Evolutionary conservation across 2,329 filamentous ascomycete genomes (phyloP), one percentile per base, ranked within the genome.

Genomic region (Phialocephala subalpina): DNA sequence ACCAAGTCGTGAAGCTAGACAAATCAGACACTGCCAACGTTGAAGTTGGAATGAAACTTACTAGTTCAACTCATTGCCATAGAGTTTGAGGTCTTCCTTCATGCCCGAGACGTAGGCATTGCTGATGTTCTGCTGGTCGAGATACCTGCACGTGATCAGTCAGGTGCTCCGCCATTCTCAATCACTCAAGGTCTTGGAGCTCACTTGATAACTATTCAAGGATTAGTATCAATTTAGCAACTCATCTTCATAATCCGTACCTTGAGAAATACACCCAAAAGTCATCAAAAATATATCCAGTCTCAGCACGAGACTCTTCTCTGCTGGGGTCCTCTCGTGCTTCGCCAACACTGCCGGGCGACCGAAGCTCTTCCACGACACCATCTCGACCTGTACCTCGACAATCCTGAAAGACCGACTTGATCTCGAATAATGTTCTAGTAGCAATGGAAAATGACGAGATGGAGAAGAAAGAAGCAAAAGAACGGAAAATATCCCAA

Each of bases 61-160:
- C 67, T 79, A 79, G 62, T 80, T 87, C 40, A 87, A 78, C 65
- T 89, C 78, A 68, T 89, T 87, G 1, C 80, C 80, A 58, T 84
- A 82, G 11, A 61, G 59, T 8, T 61, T 61, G n/a, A 61, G 35
- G 25, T 61, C 59, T 25, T 61, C 59, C 40, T 70, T 70, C 75
- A 77, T 77, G 9, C 75, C 74, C 20, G 70, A 73, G 11, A 76
- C 73, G 52, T 75, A 75, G 11, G 69, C 69, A 67, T 71, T 69
- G 52, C 53, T 67, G 56, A 69, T 70, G 53, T 69, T 69, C n/a
- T 77, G 71, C 71, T 79, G 78, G 67, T 80, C 77, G 2, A 80
- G 74, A 56, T 78, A 77, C 71, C 83, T 84, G 67, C 82, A 75
- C 61, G 20, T 36, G n/a, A 33, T 57, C 82, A 83, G 65, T 81